Evolutionary conservation across 1,284 basidiomycete genomes (phyloP).

Genomic region (Malassezia nana): DNA sequence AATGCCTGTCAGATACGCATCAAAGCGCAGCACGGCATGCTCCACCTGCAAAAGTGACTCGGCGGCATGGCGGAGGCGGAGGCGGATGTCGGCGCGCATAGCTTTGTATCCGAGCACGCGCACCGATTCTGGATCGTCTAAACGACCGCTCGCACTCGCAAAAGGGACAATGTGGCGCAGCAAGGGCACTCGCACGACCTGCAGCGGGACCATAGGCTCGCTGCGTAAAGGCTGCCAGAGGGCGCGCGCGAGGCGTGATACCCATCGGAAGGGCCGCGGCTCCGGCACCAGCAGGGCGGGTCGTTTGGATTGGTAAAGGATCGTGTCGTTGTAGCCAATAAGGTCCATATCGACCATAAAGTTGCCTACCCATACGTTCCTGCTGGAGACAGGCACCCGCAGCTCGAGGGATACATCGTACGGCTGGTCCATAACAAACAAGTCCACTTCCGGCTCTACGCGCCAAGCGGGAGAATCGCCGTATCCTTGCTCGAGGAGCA

Average conservation of each 20-base stretch:
- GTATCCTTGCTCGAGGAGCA: slow-evolving; percentile 18
- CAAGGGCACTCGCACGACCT: slow-evolving; percentile 30
- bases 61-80: not conserved
- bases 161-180: slow-evolving; percentile 25
- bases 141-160: slow-evolving; percentile 14
- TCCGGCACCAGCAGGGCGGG: slow-evolving; percentile 9
- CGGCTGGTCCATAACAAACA: slow-evolving; percentile 38
- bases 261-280: slow-evolving; percentile 13
- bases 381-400: slow-evolving; percentile 35
- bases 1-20: slow-evolving; percentile 39
- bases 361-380: slow-evolving; percentile 33
- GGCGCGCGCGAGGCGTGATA: slow-evolving; percentile 1
- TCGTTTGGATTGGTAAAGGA: slow-evolving; percentile 2
- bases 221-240: not conserved
- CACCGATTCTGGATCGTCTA: not conserved
- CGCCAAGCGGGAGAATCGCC: slow-evolving; percentile 20
- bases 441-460: slow-evolving; percentile 14
- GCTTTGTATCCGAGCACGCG: not conserved
- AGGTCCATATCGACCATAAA: slow-evolving; percentile 41
- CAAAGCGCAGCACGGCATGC: slow-evolving; percentile 31
- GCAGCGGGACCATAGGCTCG: slow-evolving; percentile 17
- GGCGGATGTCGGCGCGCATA: not conserved
- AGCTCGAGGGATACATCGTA: slow-evolving; percentile 45
- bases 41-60: slow-evolving; percentile 23
- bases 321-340: not conserved